Base-by-base conservation (phyloP, 306 rosid species). In the Quercus alba region DNA sequence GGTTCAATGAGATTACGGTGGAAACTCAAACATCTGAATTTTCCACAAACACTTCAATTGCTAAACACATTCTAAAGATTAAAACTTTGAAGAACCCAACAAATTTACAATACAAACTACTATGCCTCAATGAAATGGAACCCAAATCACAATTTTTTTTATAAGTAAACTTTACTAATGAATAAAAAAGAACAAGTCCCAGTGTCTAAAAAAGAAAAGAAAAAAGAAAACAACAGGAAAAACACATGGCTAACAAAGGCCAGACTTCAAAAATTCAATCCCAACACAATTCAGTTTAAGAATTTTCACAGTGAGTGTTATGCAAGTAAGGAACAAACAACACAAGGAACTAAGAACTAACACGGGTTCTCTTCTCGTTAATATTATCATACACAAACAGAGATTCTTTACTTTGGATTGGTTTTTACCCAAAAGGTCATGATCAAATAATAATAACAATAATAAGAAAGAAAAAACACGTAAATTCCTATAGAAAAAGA, bases 321-420 rank as follows among this genome's bases (percentile, higher is more conserved):
- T 33, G 75, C 82, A 80, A 21, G 71, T 35, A 70, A 80, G 84
- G 76, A 76, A 82, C 69, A 82, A 70, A 77, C 71, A 70, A 4
- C 10, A 20, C 64, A 59, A 8, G n/a, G 67, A 79, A 63, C 75
- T 56, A 75, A 78, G 59, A 74, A 76, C 63, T 63, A 63, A 74
- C 18, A 78, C 75, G 81, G 64, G 75, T 86, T 74, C 18, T 70
- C 56, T 86, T 74, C 18, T 70, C 56, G 61, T 73, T 35, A 80
- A 80, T 49, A 59, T 52, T 68, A 56, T 59, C 75, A 73, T 75
- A 73, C 8, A 72, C 1, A 81, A 49, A 73, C 78, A 58, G 52
- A 83, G 90, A 93, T 88, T 88, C 93, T 82, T 91, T 88, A 23
- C 94, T 84, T 89, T 72, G 38, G 84, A 74, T 30, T 80, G 72